These are phyloP conservation scores for Phyllosticta capitalensis DNA, from an alignment of 2,329 filamentous ascomycete genomes.

Conservation along the genomic window DNA sequence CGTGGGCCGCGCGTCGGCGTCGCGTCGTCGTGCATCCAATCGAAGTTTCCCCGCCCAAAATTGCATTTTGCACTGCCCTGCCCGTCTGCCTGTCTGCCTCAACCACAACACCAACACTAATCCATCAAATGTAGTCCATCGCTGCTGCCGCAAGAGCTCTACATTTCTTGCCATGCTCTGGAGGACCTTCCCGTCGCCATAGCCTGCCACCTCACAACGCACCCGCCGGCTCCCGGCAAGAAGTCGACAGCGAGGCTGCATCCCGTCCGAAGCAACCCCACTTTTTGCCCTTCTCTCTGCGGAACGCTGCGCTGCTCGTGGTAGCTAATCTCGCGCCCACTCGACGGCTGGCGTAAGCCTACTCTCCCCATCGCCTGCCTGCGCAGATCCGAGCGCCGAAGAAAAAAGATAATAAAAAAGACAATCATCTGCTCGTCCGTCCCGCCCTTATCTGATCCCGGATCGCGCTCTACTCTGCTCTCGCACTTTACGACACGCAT, in stretches of 20 bases:
- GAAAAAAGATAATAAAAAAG: too few species aligned
- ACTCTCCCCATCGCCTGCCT: too few species aligned
- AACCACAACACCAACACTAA: neutral
- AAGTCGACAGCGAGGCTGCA: neutral
- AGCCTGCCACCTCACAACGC: neutral
- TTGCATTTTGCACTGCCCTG: too few species aligned
- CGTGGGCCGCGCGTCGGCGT: neutral
- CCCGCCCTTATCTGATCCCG: too few species aligned
- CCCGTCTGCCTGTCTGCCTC: too few species aligned
- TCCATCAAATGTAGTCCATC: neutral
- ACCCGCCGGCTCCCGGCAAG: neutral
- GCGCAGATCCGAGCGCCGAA: too few species aligned
- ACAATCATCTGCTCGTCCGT: too few species aligned
- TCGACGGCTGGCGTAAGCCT: neutral
- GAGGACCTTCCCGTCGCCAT: neutral
- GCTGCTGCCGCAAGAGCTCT: neutral
- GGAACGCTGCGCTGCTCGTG: too few species aligned
- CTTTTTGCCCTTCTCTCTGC: neutral
- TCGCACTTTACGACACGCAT: neutral
- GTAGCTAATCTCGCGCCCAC: neutral
- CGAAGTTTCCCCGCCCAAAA: neutral
- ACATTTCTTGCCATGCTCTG: neutral
- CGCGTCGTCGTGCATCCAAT: too few species aligned
- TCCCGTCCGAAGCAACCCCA: neutral
- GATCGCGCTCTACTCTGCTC: too few species aligned